Percentiles rank a stretch among this genome's conserved stretches.
Evolutionary conservation across 1,284 basidiomycete genomes (phyloP).

Genomic region (Apiotrichum brassicae): DNA sequence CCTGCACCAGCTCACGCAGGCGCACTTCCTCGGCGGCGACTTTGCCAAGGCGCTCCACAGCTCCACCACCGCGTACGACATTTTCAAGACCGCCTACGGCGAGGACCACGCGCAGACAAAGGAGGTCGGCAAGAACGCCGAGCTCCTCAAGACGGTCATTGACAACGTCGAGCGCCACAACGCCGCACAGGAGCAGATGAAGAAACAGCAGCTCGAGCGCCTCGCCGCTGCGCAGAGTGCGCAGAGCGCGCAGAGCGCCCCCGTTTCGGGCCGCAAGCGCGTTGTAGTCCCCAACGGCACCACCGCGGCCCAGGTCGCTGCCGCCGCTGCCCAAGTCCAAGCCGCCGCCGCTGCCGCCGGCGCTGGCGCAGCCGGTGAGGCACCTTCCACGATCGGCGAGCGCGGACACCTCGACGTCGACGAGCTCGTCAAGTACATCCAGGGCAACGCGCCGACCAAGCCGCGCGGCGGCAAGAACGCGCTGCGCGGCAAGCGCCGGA

Average conservation of each 20-base stretch:
- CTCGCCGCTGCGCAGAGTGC: slow-evolving; percentile 28
- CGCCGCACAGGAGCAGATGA: slow-evolving; percentile 36
- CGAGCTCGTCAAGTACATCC: slow-evolving; percentile 49
- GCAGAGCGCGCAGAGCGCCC: slow-evolving; percentile 1
- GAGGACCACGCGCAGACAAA: slow-evolving; percentile 46
- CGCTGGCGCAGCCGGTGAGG: slow-evolving; percentile 6
- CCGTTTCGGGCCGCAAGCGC: slow-evolving; percentile 5
- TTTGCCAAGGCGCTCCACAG: slow-evolving; percentile 44
- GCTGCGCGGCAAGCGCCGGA: slow-evolving; percentile 45
- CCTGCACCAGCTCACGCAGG: slow-evolving; percentile 46
- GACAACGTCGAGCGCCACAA: slow-evolving; percentile 43
- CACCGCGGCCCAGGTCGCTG: slow-evolving; percentile 8
- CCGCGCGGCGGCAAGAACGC: slow-evolving; percentile 38
- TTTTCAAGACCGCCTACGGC: slow-evolving; percentile 45
- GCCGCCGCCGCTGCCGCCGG: slow-evolving; percentile 12
- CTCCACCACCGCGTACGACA: slow-evolving; percentile 41
- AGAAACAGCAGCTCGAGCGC: slow-evolving; percentile 34
- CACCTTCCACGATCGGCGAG: slow-evolving; percentile 27
- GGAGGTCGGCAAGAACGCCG: slow-evolving; percentile 48
- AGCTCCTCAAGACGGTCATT: slow-evolving; percentile 43
- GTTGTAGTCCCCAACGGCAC: slow-evolving; percentile 5
- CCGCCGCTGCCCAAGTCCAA: slow-evolving; percentile 11
- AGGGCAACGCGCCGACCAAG: slow-evolving; percentile 31
- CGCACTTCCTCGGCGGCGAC: slow-evolving; percentile 46
- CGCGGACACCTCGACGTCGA: slow-evolving; percentile 45